Evolutionary conservation across 2,329 filamentous ascomycete species (phyloP).

Genomic region (Fusarium graminum): DNA sequence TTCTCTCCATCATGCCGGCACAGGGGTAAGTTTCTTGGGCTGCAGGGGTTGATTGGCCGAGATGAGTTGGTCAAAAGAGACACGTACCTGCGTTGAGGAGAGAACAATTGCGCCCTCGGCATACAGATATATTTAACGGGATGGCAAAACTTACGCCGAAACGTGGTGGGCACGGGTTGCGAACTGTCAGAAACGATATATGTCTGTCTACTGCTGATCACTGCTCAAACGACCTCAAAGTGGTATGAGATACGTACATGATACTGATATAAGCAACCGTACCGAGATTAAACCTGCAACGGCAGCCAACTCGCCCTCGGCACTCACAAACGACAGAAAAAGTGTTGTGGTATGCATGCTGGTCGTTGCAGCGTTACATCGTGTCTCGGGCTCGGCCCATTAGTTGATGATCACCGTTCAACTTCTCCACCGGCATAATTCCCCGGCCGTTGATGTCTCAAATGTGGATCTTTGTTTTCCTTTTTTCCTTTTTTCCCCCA

Average conservation of each 20-base stretch:
- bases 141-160: neutral
- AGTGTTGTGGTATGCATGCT: constrained; percentile 9
- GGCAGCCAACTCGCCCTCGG: neutral
- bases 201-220: neutral
- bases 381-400: neutral
- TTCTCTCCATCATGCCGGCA: neutral
- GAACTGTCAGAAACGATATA: neutral
- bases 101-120: neutral
- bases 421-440: neutral
- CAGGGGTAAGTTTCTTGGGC: fast-evolving
- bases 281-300: constrained; percentile 6
- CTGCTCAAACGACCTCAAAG: neutral
- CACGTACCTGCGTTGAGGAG: neutral
- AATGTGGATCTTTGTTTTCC: constrained; percentile 3
- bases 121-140: neutral
- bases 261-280: neutral
- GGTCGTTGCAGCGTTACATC: constrained; percentile 7
- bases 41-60: neutral
- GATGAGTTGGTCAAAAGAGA: neutral
- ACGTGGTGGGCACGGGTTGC: too few relatives aligned
- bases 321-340: constrained; percentile 4
- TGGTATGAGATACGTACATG: neutral
- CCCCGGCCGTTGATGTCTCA: constrained; percentile 5
- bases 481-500: neutral
- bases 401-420: constrained; percentile 4